A percentile compares a stretch with the other conserved stretches of the same genome.
These are phyloP conservation scores for Xylariaceae sp. DNA, from an alignment of 2,329 filamentous ascomycete genomes.

Conservation along the genomic window DNA sequence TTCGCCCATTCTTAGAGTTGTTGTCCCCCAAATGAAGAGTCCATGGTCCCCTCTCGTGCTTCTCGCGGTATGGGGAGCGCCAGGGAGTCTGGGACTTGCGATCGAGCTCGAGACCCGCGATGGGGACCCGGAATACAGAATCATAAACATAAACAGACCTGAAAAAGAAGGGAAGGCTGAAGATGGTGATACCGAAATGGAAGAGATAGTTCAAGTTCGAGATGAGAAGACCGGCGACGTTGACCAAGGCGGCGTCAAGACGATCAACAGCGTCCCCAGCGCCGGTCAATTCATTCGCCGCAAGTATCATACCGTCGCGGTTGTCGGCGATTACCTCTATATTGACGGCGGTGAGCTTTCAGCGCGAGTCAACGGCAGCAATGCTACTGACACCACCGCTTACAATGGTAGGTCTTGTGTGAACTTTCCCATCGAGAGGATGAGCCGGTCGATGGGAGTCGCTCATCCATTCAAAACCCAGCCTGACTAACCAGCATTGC, in stretches of 20 bases:
- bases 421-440: background rate
- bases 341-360: constrained; percentile 36
- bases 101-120: constrained; percentile 19
- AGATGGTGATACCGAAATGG: background rate
- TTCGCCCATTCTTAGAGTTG: constrained; percentile 10
- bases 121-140: background rate
- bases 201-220: no score
- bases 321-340: constrained; percentile 35
- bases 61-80: constrained; percentile 26
- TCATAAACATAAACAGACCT: background rate
- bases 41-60: constrained; percentile 24
- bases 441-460: background rate
- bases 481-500: constrained; percentile 8
- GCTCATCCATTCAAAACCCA: background rate
- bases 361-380: constrained; percentile 24
- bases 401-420: constrained; percentile 20
- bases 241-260: background rate
- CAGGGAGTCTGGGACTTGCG: constrained; percentile 20
- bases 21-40: constrained; percentile 27
- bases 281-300: constrained; percentile 23
- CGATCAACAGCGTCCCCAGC: constrained; percentile 17
- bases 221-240: background rate
- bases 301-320: constrained; percentile 21
- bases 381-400: constrained; percentile 21
- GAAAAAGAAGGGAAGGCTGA: background rate